A percentile compares a stretch with the other conserved stretches of the same genome.
Conservation (phyloP, 1,284 basidiomycete genomes). For the Ustilago sp. region DNA sequence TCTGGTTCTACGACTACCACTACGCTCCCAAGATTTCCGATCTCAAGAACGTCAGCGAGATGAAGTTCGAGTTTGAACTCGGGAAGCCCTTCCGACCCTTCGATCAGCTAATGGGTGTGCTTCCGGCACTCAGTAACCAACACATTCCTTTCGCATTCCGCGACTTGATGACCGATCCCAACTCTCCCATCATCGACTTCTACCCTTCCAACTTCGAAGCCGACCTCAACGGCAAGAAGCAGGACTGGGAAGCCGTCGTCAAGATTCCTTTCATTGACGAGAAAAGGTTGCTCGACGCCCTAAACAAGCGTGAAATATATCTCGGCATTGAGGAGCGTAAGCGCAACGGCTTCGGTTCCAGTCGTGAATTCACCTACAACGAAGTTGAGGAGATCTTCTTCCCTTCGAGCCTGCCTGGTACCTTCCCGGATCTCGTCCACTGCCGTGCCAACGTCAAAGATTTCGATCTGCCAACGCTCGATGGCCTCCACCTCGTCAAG, state of each 20-base stretch:
- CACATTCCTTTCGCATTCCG: constrained; percentile 88
- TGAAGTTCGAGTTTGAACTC: constrained; percentile 86
- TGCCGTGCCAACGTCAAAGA: constrained; percentile 82
- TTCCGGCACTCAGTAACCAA: constrained; percentile 88
- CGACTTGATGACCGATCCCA: constrained; percentile 88
- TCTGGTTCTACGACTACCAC: constrained; percentile 99
- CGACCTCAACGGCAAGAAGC: constrained; percentile 97
- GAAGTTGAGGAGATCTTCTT: constrained; percentile 75
- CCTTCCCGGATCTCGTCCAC: constrained; percentile 90
- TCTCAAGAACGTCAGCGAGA: constrained; percentile 79
- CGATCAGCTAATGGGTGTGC: constrained; percentile 97
- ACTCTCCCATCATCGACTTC: constrained; percentile 92
- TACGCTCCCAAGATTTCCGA: constrained; percentile 83
- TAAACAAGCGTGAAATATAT: constrained; percentile 78
- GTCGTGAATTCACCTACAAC: constrained; percentile 82
- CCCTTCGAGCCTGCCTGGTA: constrained; percentile 90
- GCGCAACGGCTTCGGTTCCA: constrained; percentile 84
- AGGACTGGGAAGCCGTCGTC: constrained; percentile 98
- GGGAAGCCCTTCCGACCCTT: constrained; percentile 93
- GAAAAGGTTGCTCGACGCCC: constrained; percentile 78
- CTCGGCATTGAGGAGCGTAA: constrained; percentile 82
- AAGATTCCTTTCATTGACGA: constrained; percentile 99
- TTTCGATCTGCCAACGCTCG: constrained; percentile 83
- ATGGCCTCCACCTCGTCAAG: constrained; percentile 83
- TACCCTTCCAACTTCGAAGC: constrained; percentile 91